A percentile compares a stretch with the other conserved stretches of the same genome.
Evolutionary conservation across 768 basidiomycete species (phyloP).

Genomic region (Kwoniella botswanensis): DNA sequence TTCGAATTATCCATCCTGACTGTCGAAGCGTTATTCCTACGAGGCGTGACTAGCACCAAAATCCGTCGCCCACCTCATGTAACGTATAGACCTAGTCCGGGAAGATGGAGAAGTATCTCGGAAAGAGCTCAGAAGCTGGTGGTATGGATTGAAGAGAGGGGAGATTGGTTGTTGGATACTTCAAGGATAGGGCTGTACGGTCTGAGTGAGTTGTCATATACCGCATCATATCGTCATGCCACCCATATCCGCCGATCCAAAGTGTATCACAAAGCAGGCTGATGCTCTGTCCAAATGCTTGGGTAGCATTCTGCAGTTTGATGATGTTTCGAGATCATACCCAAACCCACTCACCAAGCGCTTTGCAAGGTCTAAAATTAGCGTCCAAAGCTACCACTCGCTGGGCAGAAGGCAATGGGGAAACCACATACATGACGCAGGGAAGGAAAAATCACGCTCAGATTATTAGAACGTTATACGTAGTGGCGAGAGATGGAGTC

Average conservation of each 20-base stretch:
- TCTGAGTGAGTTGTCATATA: not conserved
- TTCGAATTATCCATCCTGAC: conserved; percentile 10
- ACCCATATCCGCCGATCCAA: no score
- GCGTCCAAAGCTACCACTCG: not conserved
- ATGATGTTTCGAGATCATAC: conserved; percentile 10
- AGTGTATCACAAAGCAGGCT: not conserved
- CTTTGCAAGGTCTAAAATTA: not conserved
- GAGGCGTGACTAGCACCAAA: conserved; percentile 2
- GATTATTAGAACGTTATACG: conserved; percentile 1
- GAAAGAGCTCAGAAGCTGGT: conserved; percentile 1
- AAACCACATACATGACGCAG: not conserved
- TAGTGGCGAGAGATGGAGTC: conserved; percentile 5
- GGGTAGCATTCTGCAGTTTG: not conserved
- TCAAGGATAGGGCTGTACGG: conserved; percentile 4
- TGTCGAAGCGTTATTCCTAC: not conserved
- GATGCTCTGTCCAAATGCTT: not conserved
- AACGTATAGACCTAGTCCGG: conserved; percentile 6
- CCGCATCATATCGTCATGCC: not conserved
- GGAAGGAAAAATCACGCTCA: conserved; percentile 5
- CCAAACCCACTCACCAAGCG: conserved; percentile 1
- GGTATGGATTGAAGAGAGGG: not conserved
- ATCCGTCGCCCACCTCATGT: conserved; percentile 4
- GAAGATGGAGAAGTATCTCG: conserved; percentile 1
- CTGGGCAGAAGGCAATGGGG: conserved; percentile 2
- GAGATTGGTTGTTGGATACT: conserved; percentile 6